These are phyloP conservation scores for Artomyces pyxidatus DNA, from an alignment of 768 basidiomycete species.

Conservation along the genomic window DNA sequence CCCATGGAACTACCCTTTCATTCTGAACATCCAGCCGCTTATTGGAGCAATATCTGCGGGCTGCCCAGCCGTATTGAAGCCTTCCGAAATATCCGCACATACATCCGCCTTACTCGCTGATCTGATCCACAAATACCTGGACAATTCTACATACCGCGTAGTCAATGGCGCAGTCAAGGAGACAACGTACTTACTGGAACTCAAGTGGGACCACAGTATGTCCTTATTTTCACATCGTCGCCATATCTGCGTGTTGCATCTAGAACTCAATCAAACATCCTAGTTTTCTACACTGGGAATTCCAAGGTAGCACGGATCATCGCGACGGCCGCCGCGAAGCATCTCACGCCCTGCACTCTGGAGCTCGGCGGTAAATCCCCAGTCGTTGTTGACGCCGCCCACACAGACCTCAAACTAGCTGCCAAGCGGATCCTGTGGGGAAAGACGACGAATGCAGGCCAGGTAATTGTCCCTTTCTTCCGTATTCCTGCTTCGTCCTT, in stretches of 20 bases:
- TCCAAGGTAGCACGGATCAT: conserved; percentile 30
- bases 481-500: neutral
- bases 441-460: conserved; percentile 58
- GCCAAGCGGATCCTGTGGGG: conserved; percentile 64
- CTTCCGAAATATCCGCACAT: conserved; percentile 60
- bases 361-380: conserved; percentile 39
- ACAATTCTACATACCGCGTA: conserved; percentile 53
- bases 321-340: conserved; percentile 34
- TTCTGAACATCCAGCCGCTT: conserved; percentile 6
- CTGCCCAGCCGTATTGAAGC: conserved; percentile 63
- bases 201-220: conserved; percentile 39
- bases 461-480: conserved; percentile 26
- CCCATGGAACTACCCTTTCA: conserved; percentile 10
- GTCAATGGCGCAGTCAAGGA: conserved; percentile 46
- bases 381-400: conserved; percentile 32
- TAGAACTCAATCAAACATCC: too few relatives aligned
- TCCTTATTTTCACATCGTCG: conserved; percentile 13
- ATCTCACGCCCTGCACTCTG: conserved; percentile 35
- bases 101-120: conserved; percentile 52
- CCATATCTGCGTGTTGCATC: too few relatives aligned
- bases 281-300: conserved; percentile 33
- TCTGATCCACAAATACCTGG: conserved; percentile 69
- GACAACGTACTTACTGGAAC: conserved; percentile 26
- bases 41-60: conserved; percentile 73
- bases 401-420: conserved; percentile 39